A percentile compares a stretch with the other conserved stretches of the same genome.
These are phyloP conservation scores for Flaveria brownii DNA, from an alignment of 129 eudicot genomes.

Conservation along the genomic window DNA sequence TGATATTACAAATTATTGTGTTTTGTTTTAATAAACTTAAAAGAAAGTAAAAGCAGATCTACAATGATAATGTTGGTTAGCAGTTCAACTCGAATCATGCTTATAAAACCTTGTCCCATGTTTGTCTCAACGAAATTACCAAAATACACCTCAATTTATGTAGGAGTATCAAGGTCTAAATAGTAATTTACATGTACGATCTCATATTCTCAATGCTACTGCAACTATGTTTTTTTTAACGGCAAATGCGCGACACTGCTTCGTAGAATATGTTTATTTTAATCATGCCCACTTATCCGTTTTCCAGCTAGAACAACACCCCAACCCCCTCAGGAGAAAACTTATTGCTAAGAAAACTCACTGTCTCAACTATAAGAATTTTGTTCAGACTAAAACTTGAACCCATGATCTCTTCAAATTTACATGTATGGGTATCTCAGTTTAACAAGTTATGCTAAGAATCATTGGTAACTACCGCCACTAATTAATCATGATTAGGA, in stretches of 20 bases:
- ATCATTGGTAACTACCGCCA: too few species aligned
- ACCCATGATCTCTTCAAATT: too few species aligned
- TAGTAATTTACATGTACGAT: slow-evolving; percentile 21
- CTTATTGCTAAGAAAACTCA: too few species aligned
- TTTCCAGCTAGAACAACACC: too few species aligned
- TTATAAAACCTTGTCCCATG: slow-evolving; percentile 3
- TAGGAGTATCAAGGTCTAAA: slow-evolving; percentile 22
- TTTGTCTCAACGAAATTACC: slow-evolving; percentile 22
- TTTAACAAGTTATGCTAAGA: too few species aligned
- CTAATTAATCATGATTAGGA: slow-evolving; percentile 33
- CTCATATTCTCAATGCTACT: background rate
- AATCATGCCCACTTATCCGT: too few species aligned
- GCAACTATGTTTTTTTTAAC: background rate
- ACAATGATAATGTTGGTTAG: background rate
- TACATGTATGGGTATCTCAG: too few species aligned
- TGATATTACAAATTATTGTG: too few species aligned
- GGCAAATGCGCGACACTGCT: background rate
- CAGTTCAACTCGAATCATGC: slow-evolving; percentile 2
- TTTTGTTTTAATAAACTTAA: too few species aligned
- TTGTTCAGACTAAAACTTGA: too few species aligned
- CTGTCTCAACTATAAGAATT: too few species aligned
- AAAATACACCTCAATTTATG: slow-evolving; percentile 3
- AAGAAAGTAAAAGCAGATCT: background rate
- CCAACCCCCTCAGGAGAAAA: too few species aligned
- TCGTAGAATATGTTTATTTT: background rate